Percentiles rank a stretch among this genome's conserved stretches.
Conservation (phyloP, 2,329 filamentous ascomycete genomes). For the Botrytis galanthina region DNA sequence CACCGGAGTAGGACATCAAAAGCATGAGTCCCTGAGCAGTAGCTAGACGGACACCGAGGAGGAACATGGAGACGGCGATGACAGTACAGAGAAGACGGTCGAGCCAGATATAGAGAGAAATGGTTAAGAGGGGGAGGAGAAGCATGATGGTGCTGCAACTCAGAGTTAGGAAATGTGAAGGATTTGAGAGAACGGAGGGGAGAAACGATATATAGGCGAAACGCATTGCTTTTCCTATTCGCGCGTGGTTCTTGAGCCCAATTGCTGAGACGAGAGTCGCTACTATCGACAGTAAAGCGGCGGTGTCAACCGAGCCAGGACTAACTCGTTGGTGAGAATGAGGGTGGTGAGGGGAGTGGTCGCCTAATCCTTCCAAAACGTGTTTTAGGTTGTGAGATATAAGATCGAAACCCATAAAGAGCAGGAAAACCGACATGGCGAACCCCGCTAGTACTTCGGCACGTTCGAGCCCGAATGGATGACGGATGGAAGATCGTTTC, state of each 20-base stretch:
- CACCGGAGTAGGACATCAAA: constrained; percentile 75
- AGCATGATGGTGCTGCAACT: constrained; percentile 80
- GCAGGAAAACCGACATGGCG: constrained; percentile 89
- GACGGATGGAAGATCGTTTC: constrained; percentile 86
- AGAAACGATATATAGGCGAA: constrained; percentile 79
- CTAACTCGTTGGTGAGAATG: constrained; percentile 66
- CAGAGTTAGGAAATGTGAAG: constrained; percentile 90
- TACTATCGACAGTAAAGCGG: constrained; percentile 75
- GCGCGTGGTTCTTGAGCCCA: constrained; percentile 81
- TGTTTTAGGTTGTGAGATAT: constrained; percentile 93
- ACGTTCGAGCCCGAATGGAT: constrained; percentile 90
- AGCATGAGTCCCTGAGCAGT: constrained; percentile 89
- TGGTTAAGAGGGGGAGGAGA: constrained; percentile 75
- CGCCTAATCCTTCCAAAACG: constrained; percentile 70
- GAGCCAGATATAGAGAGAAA: constrained; percentile 78
- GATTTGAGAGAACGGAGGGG: constrained; percentile 86
- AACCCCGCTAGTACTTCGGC: constrained; percentile 94
- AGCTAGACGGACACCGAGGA: constrained; percentile 78
- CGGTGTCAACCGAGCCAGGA: constrained; percentile 75
- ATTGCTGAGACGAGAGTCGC: constrained; percentile 86
- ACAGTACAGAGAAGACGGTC: constrained; percentile 78
- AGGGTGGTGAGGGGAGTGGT: constrained; percentile 70
- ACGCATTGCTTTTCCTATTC: constrained; percentile 88
- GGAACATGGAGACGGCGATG: constrained; percentile 86
- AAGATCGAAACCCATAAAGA: constrained; percentile 97